Conservation (phyloP, 2,329 filamentous ascomycete species). For the Talaromyces sp. region DNA sequence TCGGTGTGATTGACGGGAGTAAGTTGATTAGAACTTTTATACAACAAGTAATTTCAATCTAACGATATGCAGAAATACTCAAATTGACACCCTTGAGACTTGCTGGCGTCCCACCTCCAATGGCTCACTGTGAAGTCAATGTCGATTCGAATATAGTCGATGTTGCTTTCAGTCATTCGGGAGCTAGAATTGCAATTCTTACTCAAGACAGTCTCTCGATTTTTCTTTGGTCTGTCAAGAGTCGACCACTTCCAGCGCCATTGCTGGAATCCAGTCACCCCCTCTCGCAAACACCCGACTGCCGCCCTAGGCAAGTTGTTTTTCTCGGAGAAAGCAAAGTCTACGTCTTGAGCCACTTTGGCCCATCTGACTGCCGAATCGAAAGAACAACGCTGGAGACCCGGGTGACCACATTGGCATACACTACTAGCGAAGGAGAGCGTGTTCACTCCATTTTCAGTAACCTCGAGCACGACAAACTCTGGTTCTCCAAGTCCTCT, state of each 20-base stretch:
- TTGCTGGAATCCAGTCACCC: conserved; percentile 36
- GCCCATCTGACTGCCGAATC: conserved; percentile 25
- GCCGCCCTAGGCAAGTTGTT: conserved; percentile 42
- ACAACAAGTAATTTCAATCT: conserved; percentile 14
- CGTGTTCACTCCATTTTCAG: conserved; percentile 35
- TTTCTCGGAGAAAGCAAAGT: conserved; percentile 42
- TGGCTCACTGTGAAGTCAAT: conserved; percentile 73
- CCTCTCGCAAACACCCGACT: conserved; percentile 23
- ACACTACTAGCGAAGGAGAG: conserved; percentile 28
- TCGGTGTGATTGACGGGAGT: conserved; percentile 80
- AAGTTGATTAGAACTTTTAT: conserved; percentile 24
- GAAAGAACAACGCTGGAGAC: conserved; percentile 32
- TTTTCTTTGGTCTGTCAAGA: conserved; percentile 63
- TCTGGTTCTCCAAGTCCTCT: conserved; percentile 34
- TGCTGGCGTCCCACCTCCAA: conserved; percentile 86
- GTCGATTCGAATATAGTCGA: conserved; percentile 64
- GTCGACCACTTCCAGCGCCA: conserved; percentile 30
- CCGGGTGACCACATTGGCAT: conserved; percentile 24
- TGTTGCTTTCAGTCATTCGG: conserved; percentile 65
- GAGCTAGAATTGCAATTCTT: conserved; percentile 66
- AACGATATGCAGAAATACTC: conserved; percentile 48
- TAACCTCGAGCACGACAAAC: conserved; percentile 26
- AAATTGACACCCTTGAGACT: conserved; percentile 82
- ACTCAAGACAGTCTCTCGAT: conserved; percentile 63
- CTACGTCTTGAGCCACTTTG: conserved; percentile 37